These are phyloP conservation scores for Eucalyptus rudis DNA, from an alignment of 345 rosid species.

Conservation along the genomic window DNA sequence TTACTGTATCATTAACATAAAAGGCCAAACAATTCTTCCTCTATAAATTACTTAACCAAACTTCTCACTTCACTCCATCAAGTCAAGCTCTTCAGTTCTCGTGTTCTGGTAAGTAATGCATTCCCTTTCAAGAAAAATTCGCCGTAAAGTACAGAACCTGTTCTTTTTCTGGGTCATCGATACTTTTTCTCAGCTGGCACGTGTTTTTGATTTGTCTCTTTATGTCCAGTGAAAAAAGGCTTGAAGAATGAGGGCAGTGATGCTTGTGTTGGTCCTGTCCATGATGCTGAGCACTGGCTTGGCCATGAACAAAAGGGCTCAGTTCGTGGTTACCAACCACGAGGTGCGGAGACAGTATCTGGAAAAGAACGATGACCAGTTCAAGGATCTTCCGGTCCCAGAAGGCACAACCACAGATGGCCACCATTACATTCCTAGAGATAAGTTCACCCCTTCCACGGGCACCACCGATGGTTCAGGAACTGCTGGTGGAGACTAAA, in stretches of 20 bases:
- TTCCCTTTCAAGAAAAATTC: background rate
- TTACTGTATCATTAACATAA: background rate
- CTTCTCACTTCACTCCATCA: background rate
- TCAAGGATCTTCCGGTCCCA: background rate
- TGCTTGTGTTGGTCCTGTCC: constrained; percentile 1
- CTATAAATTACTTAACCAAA: background rate
- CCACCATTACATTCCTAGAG: background rate
- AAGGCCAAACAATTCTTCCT: background rate
- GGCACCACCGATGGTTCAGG: background rate
- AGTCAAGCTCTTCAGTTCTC: background rate
- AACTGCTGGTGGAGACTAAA: background rate
- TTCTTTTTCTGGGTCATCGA: background rate
- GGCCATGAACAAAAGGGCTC: background rate
- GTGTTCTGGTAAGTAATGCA: background rate
- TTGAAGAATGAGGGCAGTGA: constrained; percentile 2
- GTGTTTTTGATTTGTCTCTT: background rate
- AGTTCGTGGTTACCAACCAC: background rate
- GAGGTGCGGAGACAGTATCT: background rate
- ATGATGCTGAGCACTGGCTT: constrained; percentile 7
- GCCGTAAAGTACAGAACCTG: background rate
- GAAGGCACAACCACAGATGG: background rate
- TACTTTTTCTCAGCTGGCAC: background rate
- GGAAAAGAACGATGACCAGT: background rate
- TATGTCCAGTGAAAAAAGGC: background rate
- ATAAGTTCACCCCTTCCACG: background rate